Conservation (phyloP, 2,329 filamentous ascomycete genomes). For the Ceratocystiopsis minuta region DNA sequence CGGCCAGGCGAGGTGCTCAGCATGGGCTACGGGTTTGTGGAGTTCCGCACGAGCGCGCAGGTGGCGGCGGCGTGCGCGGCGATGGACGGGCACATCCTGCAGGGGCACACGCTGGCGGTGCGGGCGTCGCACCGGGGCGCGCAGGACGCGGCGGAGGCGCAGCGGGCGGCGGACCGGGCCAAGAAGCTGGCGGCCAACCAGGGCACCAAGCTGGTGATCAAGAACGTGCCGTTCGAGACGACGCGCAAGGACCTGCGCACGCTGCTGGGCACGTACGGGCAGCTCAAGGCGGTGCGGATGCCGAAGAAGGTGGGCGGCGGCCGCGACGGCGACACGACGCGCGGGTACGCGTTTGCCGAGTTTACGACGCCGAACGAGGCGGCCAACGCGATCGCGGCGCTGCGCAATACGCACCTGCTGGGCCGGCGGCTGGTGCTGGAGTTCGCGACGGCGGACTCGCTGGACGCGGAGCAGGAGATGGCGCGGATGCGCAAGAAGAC, state of each 20-base stretch:
- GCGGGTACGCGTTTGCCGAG: conserved; percentile 93
- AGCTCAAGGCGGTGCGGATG: conserved; percentile 79
- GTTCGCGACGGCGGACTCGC: conserved; percentile 72
- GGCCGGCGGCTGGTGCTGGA: conserved; percentile 80
- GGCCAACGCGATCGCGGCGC: conserved; percentile 69
- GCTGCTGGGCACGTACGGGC: conserved; percentile 76
- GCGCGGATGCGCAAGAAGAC: conserved; percentile 95
- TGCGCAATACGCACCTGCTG: conserved; percentile 83
- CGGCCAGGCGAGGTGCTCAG: conserved; percentile 72
- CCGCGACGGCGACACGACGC: conserved; percentile 37
- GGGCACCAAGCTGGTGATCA: conserved; percentile 82
- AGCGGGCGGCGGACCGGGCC: conserved; percentile 61
- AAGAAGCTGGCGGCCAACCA: conserved; percentile 60
- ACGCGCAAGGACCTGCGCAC: conserved; percentile 80
- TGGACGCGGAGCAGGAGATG: conserved; percentile 91
- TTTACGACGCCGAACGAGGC: conserved; percentile 70
- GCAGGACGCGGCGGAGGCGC: conserved; percentile 72
- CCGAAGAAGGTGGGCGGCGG: conserved; percentile 73
- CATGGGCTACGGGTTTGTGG: conserved; percentile 94
- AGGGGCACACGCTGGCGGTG: conserved; percentile 69
- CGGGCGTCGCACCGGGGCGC: conserved; percentile 67
- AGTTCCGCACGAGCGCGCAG: conserved; percentile 62
- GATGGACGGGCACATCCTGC: conserved; percentile 83
- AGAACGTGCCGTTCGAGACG: conserved; percentile 93
- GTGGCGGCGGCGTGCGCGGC: conserved; percentile 62